These are phyloP conservation scores for Boeremia exigua DNA, from an alignment of 2,329 filamentous ascomycete species.

Conservation along the genomic window DNA sequence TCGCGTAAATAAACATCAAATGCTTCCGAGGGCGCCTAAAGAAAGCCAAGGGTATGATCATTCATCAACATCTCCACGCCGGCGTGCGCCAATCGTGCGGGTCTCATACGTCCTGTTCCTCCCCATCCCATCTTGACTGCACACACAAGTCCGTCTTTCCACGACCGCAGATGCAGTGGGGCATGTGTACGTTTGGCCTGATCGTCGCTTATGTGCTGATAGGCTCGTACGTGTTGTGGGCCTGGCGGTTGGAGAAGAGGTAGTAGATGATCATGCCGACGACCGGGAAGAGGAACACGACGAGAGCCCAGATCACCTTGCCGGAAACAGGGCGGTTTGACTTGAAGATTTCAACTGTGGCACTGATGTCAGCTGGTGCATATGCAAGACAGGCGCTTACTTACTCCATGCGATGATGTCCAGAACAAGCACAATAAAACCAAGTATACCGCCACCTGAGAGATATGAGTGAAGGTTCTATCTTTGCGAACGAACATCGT, in stretches of 20 bases:
- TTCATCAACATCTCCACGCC: neutral
- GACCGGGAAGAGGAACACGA: conserved; percentile 70
- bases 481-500: conserved; percentile 47
- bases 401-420: conserved; percentile 69
- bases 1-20: no score
- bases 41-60: neutral
- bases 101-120: neutral
- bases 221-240: conserved; percentile 64
- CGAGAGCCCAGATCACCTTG: conserved; percentile 68
- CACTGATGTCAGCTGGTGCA: conserved; percentile 22
- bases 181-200: neutral
- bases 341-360: conserved; percentile 67
- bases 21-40: no score
- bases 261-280: conserved; percentile 68
- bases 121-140: neutral
- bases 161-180: neutral
- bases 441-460: conserved; percentile 66
- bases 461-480: conserved; percentile 56
- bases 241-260: conserved; percentile 67
- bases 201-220: conserved; percentile 39
- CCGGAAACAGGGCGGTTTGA: conserved; percentile 63
- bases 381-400: conserved; percentile 31
- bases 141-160: neutral
- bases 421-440: conserved; percentile 66
- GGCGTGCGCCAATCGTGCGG: neutral